Base-by-base conservation (phyloP, 208 protist species). In the Vickermania ingenoplastis region DNA sequence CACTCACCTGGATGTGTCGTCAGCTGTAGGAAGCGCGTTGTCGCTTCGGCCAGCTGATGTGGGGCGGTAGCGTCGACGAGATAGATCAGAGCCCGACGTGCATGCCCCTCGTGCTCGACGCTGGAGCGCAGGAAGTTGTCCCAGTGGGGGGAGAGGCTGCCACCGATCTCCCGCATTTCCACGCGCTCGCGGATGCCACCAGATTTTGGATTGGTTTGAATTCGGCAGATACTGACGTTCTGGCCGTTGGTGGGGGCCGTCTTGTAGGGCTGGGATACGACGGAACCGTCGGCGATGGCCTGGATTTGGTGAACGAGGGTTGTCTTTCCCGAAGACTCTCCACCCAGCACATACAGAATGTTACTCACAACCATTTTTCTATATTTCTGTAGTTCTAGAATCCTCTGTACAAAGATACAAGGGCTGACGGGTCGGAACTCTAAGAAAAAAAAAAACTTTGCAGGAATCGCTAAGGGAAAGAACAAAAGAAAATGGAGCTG, bases 91-190 rank as follows among this genome's bases (percentile, higher is more conserved):
- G 64, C 61, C 21, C 26, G 2, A 54, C 48, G 17, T 30, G 49
- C 14, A 51, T 62, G 4, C 28, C 21, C 36, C 36, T 78, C 67
- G 21, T 57, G 62, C n/a, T 58, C 41, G 52, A 77, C 58, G 26
- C 66, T 67, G 2, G 61, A 59, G 2, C 61, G 41, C 50, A 90
- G 80, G 59, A 90, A 88, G 22, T 68, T 81, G 58, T 86, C 81
- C 83, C 86, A 90, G 31, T 69, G 49, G 28, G 72, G 56, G 51
- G 65, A 59, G 54, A 89, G 60, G 24, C 73, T 73, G 0, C 83
- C 86, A 0, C 81, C 82, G 11, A 93, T 48, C 68, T 93, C 86
- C 27, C 74, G 55, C 31, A 89, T 13, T 55, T 90, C 81, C 3
- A 90, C 63, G 52, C 53, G 24, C 23, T 17, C 3, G 0, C 29